A percentile compares a stretch with the other conserved stretches of the same genome.
These are phyloP conservation scores for Amylostereum areolatum DNA, from an alignment of 1,284 basidiomycete species.

Conservation along the genomic window DNA sequence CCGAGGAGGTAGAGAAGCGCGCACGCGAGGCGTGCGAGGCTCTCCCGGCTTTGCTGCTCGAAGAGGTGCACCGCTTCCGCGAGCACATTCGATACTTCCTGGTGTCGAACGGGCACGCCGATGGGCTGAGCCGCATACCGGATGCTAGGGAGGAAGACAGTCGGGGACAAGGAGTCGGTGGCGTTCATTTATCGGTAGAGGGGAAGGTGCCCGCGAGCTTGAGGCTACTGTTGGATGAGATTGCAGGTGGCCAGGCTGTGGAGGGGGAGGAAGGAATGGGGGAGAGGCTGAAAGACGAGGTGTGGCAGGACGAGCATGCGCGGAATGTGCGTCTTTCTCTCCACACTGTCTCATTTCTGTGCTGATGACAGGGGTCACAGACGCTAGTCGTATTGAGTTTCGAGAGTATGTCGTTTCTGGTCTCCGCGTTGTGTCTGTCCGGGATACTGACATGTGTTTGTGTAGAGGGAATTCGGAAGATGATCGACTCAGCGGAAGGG, in stretches of 20 bases:
- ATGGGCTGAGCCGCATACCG: slow-evolving; percentile 9
- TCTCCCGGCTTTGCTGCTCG: slow-evolving; percentile 43
- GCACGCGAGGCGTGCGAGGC: slow-evolving; percentile 36
- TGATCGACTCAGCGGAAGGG: slow-evolving; percentile 37
- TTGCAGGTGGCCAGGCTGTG: slow-evolving; percentile 21
- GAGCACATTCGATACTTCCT: slow-evolving; percentile 40
- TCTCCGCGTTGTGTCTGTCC: neutral
- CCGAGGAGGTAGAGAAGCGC: slow-evolving; percentile 16
- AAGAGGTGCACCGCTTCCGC: slow-evolving; percentile 38
- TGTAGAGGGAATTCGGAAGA: slow-evolving; percentile 33
- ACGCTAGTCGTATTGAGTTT: slow-evolving; percentile 46
- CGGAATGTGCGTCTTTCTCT: slow-evolving; percentile 36
- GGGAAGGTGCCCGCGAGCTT: slow-evolving; percentile 30
- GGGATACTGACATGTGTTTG: slow-evolving; percentile 2
- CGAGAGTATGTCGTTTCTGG: slow-evolving; percentile 35
- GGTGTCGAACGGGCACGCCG: slow-evolving; percentile 13
- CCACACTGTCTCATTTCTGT: neutral
- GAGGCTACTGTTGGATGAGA: slow-evolving; percentile 40
- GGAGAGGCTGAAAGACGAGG: slow-evolving; percentile 36
- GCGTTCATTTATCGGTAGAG: neutral
- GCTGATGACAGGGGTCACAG: slow-evolving; percentile 20
- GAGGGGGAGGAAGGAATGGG: slow-evolving; percentile 26
- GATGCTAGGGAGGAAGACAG: slow-evolving; percentile 10
- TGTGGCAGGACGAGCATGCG: slow-evolving; percentile 42
- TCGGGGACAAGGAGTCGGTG: slow-evolving; percentile 2